These are phyloP conservation scores for Cochlearia excelsa DNA, from an alignment of 345 rosid genomes.

Conservation along the genomic window DNA sequence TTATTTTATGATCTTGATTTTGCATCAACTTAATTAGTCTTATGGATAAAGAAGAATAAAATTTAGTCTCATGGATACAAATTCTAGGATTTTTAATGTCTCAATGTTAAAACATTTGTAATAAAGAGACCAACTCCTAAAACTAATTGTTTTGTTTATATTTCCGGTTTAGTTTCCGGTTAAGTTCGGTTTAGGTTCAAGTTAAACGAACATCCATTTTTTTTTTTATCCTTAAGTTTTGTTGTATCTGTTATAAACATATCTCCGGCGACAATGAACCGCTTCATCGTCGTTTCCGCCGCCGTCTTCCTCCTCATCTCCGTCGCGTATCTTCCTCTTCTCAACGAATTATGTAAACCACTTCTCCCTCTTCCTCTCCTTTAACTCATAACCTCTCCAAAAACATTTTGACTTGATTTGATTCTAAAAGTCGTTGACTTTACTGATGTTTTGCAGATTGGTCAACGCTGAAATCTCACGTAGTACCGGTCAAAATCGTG, in stretches of 20 bases:
- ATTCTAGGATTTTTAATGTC: no score
- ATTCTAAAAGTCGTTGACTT: conserved; percentile 3
- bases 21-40: no score
- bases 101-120: no score
- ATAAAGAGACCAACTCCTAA: no score
- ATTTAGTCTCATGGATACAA: no score
- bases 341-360: conserved; percentile 34
- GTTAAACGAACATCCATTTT: neutral
- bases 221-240: no score
- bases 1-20: no score
- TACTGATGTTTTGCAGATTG: conserved; percentile 41
- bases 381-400: neutral
- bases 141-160: neutral
- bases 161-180: neutral
- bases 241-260: neutral
- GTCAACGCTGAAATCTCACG: conserved; percentile 40
- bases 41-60: no score
- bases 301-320: conserved; percentile 42
- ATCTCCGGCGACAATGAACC: conserved; percentile 39
- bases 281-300: conserved; percentile 39
- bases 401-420: neutral
- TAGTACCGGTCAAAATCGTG: conserved; percentile 28
- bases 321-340: conserved; percentile 35
- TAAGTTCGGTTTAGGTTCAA: neutral
- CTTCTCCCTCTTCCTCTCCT: neutral